A percentile compares a stretch with the other conserved stretches of the same genome.
Conservation (phyloP, 441 rosid genomes). For the Gossypium gossypioides region DNA sequence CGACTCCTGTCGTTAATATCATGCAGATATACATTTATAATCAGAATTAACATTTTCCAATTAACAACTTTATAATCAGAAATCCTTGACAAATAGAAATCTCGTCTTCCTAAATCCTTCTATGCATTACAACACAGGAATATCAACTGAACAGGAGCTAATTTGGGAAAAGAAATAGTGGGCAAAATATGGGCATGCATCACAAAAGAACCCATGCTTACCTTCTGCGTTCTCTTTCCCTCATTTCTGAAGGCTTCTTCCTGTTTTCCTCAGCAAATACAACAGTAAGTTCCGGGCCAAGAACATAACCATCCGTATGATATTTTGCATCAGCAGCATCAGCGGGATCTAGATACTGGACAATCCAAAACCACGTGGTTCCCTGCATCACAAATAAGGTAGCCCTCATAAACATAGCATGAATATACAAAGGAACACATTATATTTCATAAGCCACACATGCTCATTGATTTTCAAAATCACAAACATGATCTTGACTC, state of each 20-base stretch:
- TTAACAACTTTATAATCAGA: not conserved
- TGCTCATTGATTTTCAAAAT: not conserved
- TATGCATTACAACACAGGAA: not conserved
- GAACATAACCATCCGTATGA: constrained; percentile 53
- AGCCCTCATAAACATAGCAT: constrained; percentile 1
- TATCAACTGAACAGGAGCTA: not conserved
- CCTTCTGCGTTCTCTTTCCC: constrained; percentile 61
- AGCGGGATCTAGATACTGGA: constrained; percentile 48
- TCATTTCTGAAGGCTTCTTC: constrained; percentile 63
- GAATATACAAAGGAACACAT: not conserved
- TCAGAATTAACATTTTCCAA: not conserved
- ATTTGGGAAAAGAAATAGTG: not conserved
- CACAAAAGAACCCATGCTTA: constrained; percentile 1
- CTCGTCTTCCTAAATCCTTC: not conserved
- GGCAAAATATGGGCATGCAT: not conserved
- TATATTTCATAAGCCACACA: not conserved
- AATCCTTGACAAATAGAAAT: not conserved
- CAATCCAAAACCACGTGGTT: constrained; percentile 75
- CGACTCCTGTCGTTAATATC: constrained; percentile 1
- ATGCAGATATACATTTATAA: not conserved
- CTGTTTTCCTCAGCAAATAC: constrained; percentile 66
- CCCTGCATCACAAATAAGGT: constrained; percentile 36
- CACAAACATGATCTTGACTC: constrained; percentile 10
- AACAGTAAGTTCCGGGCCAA: constrained; percentile 50
- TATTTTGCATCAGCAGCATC: constrained; percentile 68